Percentiles rank a stretch among this genome's conserved stretches.
phyloP scores from a whole-genome alignment of 2,329 filamentous ascomycete genomes.

The Aaosphaeria arxii region DNA sequence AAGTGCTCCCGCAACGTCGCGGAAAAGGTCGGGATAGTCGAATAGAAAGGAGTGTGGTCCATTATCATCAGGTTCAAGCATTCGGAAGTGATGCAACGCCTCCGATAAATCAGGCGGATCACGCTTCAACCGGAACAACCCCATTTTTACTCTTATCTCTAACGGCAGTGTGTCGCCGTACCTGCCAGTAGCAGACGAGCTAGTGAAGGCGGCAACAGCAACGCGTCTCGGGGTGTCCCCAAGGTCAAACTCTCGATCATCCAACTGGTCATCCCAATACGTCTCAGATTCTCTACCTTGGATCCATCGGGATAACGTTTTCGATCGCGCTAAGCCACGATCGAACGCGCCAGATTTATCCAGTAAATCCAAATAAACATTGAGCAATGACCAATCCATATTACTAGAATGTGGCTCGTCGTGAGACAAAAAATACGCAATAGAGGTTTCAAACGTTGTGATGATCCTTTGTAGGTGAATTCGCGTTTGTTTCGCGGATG shows the following conservation, averaged over 20 bases:
- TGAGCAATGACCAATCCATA: slow-evolving; percentile 75
- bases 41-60: slow-evolving; percentile 51
- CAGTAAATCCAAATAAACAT: slow-evolving; percentile 81
- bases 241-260: slow-evolving; percentile 88
- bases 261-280: slow-evolving; percentile 72
- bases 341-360: slow-evolving; percentile 61
- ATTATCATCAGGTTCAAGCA: slow-evolving; percentile 64
- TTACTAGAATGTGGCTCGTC: slow-evolving; percentile 44
- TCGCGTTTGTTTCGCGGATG: slow-evolving; percentile 45
- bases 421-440: slow-evolving; percentile 46
- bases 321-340: slow-evolving; percentile 68
- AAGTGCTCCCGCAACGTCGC: slow-evolving; percentile 64
- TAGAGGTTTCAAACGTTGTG: slow-evolving; percentile 51
- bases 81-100: slow-evolving; percentile 60
- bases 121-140: slow-evolving; percentile 74
- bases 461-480: slow-evolving; percentile 48
- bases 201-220: slow-evolving; percentile 59
- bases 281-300: slow-evolving; percentile 69
- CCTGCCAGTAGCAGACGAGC: slow-evolving; percentile 52
- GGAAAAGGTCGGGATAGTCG: slow-evolving; percentile 76
- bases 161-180: slow-evolving; percentile 76
- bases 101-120: slow-evolving; percentile 62
- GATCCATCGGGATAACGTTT: slow-evolving; percentile 75
- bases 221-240: slow-evolving; percentile 65
- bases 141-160: slow-evolving; percentile 81